These are phyloP conservation scores for Colletotrichum gloeosporioides DNA, from an alignment of 2,329 filamentous ascomycete genomes.

Conservation along the genomic window DNA sequence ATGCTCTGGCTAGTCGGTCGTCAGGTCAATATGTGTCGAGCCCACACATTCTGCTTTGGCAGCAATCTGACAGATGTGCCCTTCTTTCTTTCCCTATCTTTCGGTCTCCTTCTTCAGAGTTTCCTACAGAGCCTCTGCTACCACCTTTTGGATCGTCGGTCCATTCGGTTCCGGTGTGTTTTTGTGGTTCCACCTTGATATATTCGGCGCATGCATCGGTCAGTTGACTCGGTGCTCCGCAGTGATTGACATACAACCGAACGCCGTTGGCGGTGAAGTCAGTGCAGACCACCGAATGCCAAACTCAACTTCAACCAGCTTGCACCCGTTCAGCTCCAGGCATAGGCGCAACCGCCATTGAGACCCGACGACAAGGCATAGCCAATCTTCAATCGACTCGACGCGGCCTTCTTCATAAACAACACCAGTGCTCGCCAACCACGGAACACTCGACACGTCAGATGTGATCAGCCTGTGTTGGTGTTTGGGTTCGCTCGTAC, in stretches of 20 bases:
- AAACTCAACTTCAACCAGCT: background rate
- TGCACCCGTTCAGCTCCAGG: background rate
- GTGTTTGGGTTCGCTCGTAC: slow-evolving; percentile 5
- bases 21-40: slow-evolving; percentile 13
- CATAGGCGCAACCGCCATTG: background rate
- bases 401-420: background rate
- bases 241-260: background rate
- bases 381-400: background rate
- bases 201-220: background rate
- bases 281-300: background rate
- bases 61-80: slow-evolving; percentile 1
- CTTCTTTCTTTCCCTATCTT: background rate
- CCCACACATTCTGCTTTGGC: slow-evolving; percentile 12
- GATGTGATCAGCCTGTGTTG: background rate
- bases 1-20: slow-evolving; percentile 35
- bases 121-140: background rate
- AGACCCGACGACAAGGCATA: background rate
- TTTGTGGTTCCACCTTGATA: background rate
- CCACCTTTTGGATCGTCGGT: background rate
- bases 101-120: background rate
- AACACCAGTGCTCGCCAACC: background rate
- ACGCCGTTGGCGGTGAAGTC: background rate
- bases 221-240: background rate
- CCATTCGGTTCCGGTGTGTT: background rate
- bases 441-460: slow-evolving; percentile 16